Evolutionary conservation across 805 yeast genomes (phyloP), one percentile per base, ranked within the genome.

Genomic region (Lachancea lanzarotensis): DNA sequence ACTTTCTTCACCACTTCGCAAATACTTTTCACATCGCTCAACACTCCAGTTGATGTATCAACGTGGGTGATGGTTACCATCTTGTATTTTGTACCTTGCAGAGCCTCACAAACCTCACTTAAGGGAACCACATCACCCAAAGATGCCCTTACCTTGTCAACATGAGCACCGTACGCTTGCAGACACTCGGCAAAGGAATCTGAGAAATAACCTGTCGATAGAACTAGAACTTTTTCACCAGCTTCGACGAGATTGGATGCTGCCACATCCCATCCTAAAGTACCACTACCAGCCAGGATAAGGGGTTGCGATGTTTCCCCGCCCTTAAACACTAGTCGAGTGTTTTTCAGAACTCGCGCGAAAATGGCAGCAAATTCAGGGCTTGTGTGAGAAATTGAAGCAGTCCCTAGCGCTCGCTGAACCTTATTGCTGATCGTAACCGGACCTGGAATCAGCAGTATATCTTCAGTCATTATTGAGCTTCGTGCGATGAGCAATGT

Each of bases 41-140:
- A 76, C 35, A 91, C 96, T n/a, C 95, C 95, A 30, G 97, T 88
- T 1, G 96, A 88, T 37, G 98, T 93, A 66, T 93, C 98, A 32
- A 93, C 96, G 56, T 91, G 98, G 35, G 97, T 91, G 57, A 90
- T 76, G 39, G 95, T 87, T 55, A 91, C 74, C 43, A 85, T 75
- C 51, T 76, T 63, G 70, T 84, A 91, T 48, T 70, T 66, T 42
- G 73, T 71, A 8, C 64, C 45, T 47, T 66, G 59, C 62, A 90
- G 73, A 46, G 79, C 75, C 10, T 68, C 60, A 60, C 80, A 83
- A 36, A 90, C 68, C 40, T 69, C 63, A 2, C 66, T 73, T 19
- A 78, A 61, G 26, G 83, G 75, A 16, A 86, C 86, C 30, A 73
- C 74, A 46, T 75, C 83, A 45, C 97, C 98, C 45, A 85, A 71